A percentile compares a stretch with the other conserved stretches of the same genome.
Conservation (phyloP, 306 rosid species). For the Ormosia semicastrata region DNA sequence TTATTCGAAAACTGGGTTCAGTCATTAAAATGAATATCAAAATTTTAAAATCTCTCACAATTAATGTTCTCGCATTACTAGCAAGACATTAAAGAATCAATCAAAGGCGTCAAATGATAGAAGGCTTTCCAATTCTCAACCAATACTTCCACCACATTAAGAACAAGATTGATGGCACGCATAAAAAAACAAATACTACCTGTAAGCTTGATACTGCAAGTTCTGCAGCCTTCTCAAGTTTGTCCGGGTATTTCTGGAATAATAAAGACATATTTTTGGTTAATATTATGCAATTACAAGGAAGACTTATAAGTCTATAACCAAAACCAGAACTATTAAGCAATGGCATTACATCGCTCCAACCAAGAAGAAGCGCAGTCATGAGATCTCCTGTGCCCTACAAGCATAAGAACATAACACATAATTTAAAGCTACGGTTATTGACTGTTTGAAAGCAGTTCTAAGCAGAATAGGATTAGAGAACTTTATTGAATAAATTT, state of each 20-base stretch:
- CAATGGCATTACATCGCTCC: slow-evolving; percentile 77
- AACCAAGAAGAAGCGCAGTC: slow-evolving; percentile 90
- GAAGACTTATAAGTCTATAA: neutral
- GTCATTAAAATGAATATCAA: neutral
- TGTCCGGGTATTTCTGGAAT: slow-evolving; percentile 69
- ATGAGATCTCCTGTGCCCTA: slow-evolving; percentile 94
- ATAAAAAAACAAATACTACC: slow-evolving; percentile 47
- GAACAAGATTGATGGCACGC: neutral
- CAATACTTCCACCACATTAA: neutral
- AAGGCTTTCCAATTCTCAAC: neutral
- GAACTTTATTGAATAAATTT: neutral
- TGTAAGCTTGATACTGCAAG: slow-evolving; percentile 86
- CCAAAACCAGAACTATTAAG: slow-evolving; percentile 5
- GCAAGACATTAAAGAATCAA: neutral
- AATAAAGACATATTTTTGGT: neutral
- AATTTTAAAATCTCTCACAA: slow-evolving; percentile 1
- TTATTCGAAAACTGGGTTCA: neutral
- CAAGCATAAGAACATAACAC: slow-evolving; percentile 22
- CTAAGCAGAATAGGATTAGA: neutral
- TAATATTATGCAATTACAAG: slow-evolving; percentile 3
- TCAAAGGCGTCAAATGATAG: neutral
- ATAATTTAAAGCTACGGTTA: neutral
- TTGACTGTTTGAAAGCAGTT: neutral
- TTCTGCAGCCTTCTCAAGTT: slow-evolving; percentile 75
- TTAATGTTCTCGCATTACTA: neutral